phyloP scores from a whole-genome alignment of 2,329 filamentous ascomycete species.

The Fusarium acutatum region DNA sequence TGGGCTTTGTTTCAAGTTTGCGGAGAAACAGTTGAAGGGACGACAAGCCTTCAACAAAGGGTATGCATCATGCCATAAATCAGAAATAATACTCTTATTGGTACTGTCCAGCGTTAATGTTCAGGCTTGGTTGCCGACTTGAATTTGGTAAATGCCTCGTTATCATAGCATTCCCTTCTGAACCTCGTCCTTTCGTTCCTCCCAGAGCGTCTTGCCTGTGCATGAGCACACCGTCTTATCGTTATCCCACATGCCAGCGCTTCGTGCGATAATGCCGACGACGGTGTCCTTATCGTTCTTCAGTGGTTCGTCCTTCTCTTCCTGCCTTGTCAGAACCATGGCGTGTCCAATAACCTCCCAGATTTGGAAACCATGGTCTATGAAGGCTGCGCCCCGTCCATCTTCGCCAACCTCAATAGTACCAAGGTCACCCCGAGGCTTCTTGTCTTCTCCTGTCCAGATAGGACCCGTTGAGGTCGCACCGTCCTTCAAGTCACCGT shows the following conservation, averaged over 20 bases:
- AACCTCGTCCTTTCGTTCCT: slow-evolving; percentile 91
- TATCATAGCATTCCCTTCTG: slow-evolving; percentile 86
- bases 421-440: slow-evolving; percentile 69
- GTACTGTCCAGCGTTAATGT: slow-evolving; percentile 6
- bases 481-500: slow-evolving; percentile 85
- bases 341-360: slow-evolving; percentile 97
- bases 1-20: slow-evolving; percentile 32
- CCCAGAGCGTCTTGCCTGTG: slow-evolving; percentile 97
- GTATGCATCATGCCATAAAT: slow-evolving; percentile 27
- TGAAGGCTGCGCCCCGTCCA: slow-evolving; percentile 80
- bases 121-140: slow-evolving; percentile 1
- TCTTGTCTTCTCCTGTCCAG: slow-evolving; percentile 69
- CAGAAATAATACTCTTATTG: slow-evolving; percentile 11
- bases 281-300: slow-evolving; percentile 85
- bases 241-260: slow-evolving; percentile 98
- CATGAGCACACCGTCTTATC: slow-evolving; percentile 98
- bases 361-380: slow-evolving; percentile 84
- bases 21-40: slow-evolving; percentile 7
- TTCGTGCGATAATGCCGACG: slow-evolving; percentile 92
- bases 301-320: slow-evolving; percentile 61
- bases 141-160: slow-evolving; percentile 6
- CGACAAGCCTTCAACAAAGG: not conserved
- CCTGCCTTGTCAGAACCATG: slow-evolving; percentile 80
- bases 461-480: slow-evolving; percentile 84
- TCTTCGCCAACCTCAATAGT: slow-evolving; percentile 77